Evolutionary conservation across 2,329 filamentous ascomycete genomes (phyloP).

Genomic region (Raffaelea albimanens): DNA sequence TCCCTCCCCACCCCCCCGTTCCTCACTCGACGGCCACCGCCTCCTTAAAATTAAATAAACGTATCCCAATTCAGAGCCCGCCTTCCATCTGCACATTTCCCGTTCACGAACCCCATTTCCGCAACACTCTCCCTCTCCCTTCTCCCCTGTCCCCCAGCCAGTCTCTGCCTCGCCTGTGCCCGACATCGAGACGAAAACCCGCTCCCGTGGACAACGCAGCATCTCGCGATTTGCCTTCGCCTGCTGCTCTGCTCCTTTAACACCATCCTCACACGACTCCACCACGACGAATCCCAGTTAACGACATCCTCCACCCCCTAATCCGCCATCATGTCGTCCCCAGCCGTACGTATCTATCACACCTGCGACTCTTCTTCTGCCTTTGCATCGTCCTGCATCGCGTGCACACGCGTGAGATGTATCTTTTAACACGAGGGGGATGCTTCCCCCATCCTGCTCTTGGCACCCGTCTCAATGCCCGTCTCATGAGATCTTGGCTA

Average conservation of each 20-base stretch:
- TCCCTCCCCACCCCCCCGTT: slow-evolving; percentile 4
- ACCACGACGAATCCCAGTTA: too few relatives aligned
- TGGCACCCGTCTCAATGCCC: not conserved
- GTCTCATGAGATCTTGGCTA: slow-evolving; percentile 12
- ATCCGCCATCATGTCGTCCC: slow-evolving; percentile 19
- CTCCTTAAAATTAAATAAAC: slow-evolving; percentile 15
- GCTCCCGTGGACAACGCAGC: slow-evolving; percentile 3
- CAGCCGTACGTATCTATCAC: slow-evolving; percentile 20
- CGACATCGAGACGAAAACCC: slow-evolving; percentile 12
- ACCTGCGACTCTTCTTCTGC: not conserved
- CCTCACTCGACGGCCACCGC: slow-evolving; percentile 9
- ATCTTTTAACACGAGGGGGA: too few relatives aligned
- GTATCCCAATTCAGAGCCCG: slow-evolving; percentile 10
- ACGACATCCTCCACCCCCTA: slow-evolving; percentile 2
- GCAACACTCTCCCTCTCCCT: not conserved
- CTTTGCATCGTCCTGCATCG: not conserved
- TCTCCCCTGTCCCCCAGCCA: not conserved
- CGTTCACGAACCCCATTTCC: not conserved
- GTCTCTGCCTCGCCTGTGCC: too few relatives aligned
- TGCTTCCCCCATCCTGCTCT: too few relatives aligned
- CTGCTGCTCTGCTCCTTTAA: not conserved
- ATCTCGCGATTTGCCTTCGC: slow-evolving; percentile 1
- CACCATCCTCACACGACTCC: too few relatives aligned
- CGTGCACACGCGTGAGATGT: too few relatives aligned
- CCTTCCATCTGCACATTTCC: not conserved